A percentile compares a stretch with the other conserved stretches of the same genome.
phyloP scores from a whole-genome alignment of 495 filamentous ascomycete genomes.

The Penicillium herquei region DNA sequence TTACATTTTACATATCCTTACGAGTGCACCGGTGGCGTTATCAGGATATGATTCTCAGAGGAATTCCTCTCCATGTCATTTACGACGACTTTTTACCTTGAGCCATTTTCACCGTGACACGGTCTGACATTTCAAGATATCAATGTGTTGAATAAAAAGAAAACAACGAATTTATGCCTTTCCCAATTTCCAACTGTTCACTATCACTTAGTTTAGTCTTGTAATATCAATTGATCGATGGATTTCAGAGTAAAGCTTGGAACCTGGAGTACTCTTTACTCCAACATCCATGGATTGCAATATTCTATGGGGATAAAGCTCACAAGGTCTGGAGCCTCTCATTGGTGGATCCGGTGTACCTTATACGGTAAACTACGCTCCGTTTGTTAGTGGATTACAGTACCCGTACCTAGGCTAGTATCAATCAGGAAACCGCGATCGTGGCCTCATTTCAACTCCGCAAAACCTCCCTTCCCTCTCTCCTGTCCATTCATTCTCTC shows the following conservation, averaged over 20 bases:
- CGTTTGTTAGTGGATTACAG: background rate
- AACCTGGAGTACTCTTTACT: no score
- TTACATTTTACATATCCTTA: slow-evolving; percentile 17
- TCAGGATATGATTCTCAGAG: slow-evolving; percentile 25
- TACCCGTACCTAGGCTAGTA: slow-evolving; percentile 22
- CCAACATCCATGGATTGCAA: no score
- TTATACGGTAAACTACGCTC: slow-evolving; percentile 12
- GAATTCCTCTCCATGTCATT: slow-evolving; percentile 20
- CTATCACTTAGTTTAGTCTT: no score
- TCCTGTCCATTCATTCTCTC: slow-evolving; percentile 16
- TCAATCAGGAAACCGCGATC: slow-evolving; percentile 40
- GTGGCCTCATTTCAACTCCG: slow-evolving; percentile 48
- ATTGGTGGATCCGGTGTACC: slow-evolving; percentile 19
- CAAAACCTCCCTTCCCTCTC: slow-evolving; percentile 28
- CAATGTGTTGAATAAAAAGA: slow-evolving; percentile 8
- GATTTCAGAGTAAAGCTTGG: no score
- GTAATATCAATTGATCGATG: no score
- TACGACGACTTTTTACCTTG: slow-evolving; percentile 24
- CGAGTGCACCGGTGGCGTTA: slow-evolving; percentile 27
- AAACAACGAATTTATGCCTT: background rate
- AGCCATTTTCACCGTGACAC: slow-evolving; percentile 12
- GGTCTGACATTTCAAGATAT: slow-evolving; percentile 14
- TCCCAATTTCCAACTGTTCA: background rate
- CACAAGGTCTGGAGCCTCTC: background rate
- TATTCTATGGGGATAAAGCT: background rate